Percentiles rank a stretch among this genome's conserved stretches.
These are phyloP conservation scores for Alternaria arborescens DNA, from an alignment of 2,329 filamentous ascomycete species.

Conservation along the genomic window DNA sequence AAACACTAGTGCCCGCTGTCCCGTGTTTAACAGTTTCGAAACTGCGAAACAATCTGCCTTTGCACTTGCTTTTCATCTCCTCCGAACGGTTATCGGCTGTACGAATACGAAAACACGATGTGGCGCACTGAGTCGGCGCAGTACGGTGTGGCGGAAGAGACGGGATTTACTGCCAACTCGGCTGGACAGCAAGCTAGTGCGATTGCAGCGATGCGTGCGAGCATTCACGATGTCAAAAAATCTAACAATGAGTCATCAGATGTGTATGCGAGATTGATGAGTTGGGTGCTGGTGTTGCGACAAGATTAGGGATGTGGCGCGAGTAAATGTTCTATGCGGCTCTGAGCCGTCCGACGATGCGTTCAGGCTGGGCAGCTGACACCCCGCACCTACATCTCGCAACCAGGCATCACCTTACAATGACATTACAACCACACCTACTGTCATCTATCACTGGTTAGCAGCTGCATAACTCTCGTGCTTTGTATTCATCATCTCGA, in stretches of 20 bases:
- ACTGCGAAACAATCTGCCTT: slow-evolving; percentile 12
- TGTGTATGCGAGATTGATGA: too few relatives aligned
- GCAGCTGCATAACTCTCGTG: neutral
- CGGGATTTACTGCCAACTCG: neutral
- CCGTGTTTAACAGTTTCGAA: slow-evolving; percentile 27
- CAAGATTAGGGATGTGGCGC: neutral
- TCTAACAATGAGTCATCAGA: neutral
- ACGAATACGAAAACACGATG: neutral
- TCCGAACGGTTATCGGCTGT: neutral
- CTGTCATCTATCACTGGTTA: neutral
- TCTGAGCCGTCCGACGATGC: neutral
- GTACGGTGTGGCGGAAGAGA: neutral
- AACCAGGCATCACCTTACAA: neutral
- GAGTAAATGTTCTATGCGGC: neutral
- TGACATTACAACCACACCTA: neutral
- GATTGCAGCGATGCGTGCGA: neutral
- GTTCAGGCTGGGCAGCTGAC: neutral
- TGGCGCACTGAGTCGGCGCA: neutral
- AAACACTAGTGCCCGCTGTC: slow-evolving; percentile 24
- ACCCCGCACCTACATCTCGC: neutral
- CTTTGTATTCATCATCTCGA: too few relatives aligned
- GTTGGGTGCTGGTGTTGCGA: neutral
- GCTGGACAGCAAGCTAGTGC: neutral
- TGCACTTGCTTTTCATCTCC: slow-evolving; percentile 1
- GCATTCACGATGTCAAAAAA: neutral